Conservation (phyloP, 805 yeast species). For the Saccharomycopsis sp. region DNA sequence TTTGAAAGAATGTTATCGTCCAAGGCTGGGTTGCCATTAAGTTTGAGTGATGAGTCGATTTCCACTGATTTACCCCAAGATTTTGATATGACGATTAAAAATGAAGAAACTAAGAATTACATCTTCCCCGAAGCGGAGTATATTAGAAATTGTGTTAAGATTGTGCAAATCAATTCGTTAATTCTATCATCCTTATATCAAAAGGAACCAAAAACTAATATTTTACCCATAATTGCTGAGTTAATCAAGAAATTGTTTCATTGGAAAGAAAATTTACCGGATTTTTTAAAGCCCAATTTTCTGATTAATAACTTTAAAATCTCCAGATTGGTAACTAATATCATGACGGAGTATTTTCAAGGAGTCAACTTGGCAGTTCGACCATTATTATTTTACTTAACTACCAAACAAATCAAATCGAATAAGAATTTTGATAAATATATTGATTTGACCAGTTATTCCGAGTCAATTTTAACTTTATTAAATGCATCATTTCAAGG, state of each 20-base stretch:
- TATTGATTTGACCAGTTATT: constrained; percentile 56
- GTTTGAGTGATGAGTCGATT: constrained; percentile 74
- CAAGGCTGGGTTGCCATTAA: constrained; percentile 70
- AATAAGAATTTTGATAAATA: constrained; percentile 37
- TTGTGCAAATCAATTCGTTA: constrained; percentile 69
- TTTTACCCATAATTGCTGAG: constrained; percentile 62
- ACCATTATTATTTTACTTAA: constrained; percentile 68
- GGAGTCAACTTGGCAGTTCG: constrained; percentile 73
- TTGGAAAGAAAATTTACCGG: constrained; percentile 61
- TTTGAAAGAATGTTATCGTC: constrained; percentile 78
- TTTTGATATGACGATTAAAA: constrained; percentile 56
- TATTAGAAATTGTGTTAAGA: constrained; percentile 65
- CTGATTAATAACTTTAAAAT: constrained; percentile 40
- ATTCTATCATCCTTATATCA: constrained; percentile 62
- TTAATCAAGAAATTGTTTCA: constrained; percentile 53
- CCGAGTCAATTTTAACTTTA: constrained; percentile 55
- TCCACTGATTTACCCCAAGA: constrained; percentile 68
- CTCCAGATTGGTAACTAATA: constrained; percentile 56
- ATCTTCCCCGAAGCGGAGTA: constrained; percentile 73
- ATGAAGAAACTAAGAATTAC: constrained; percentile 48
- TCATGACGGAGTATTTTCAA: constrained; percentile 76
- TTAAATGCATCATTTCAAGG: constrained; percentile 74
- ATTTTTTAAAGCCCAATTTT: constrained; percentile 55
- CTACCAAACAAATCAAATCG: constrained; percentile 51
- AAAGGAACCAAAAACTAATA: constrained; percentile 66